These are phyloP conservation scores for Nymphaea colorata DNA, from an alignment of 164 flowering plant genomes.

Conservation along the genomic window DNA sequence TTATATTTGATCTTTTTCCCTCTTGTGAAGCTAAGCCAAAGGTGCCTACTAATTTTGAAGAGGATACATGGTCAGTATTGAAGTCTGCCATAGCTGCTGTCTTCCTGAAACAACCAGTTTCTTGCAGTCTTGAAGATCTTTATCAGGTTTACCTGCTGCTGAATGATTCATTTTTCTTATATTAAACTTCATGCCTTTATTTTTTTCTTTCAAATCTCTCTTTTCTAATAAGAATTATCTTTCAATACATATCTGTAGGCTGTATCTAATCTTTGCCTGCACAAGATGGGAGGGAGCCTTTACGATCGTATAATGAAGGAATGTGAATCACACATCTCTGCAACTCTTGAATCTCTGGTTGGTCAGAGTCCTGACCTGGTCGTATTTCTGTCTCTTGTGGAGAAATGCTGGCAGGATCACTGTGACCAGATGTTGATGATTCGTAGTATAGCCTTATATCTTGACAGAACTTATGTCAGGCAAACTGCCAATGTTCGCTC, in stretches of 20 bases:
- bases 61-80: slow-evolving; percentile 84
- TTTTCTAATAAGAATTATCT: neutral
- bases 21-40: slow-evolving; percentile 65
- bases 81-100: slow-evolving; percentile 89
- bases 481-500: slow-evolving; percentile 77
- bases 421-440: slow-evolving; percentile 97
- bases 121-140: slow-evolving; percentile 80
- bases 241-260: neutral
- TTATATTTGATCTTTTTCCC: neutral
- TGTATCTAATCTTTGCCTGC: slow-evolving; percentile 60
- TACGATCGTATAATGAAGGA: slow-evolving; percentile 77
- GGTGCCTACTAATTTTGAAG: slow-evolving; percentile 81
- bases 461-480: slow-evolving; percentile 93
- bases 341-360: slow-evolving; percentile 61
- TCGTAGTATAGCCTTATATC: slow-evolving; percentile 90
- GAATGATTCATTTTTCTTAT: too few relatives aligned
- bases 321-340: slow-evolving; percentile 74
- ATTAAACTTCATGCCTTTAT: neutral
- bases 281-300: slow-evolving; percentile 92
- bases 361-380: slow-evolving; percentile 94
- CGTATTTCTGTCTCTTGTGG: slow-evolving; percentile 83
- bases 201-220: neutral
- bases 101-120: slow-evolving; percentile 76
- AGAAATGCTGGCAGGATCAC: slow-evolving; percentile 96
- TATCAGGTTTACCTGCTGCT: slow-evolving; percentile 45